phyloP scores from a whole-genome alignment of 345 rosid species.

The Acer negundo region DNA sequence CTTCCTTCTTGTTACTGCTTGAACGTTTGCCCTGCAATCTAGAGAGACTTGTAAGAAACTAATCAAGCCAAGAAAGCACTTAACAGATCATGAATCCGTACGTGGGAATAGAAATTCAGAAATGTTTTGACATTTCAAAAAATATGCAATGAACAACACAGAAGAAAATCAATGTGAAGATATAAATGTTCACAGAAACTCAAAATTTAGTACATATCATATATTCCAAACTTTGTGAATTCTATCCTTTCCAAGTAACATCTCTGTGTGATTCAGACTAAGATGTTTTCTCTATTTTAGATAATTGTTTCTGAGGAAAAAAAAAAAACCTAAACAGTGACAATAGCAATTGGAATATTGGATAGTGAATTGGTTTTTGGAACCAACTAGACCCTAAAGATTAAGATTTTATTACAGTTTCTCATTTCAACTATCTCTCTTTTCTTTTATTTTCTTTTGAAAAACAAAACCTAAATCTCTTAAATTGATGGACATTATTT shows the following conservation, averaged over 20 bases:
- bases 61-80: not conserved
- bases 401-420: not conserved
- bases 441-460: not conserved
- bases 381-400: not conserved
- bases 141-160: not conserved
- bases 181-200: not conserved
- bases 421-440: not conserved
- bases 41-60: constrained; percentile 2
- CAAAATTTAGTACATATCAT: not conserved
- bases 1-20: not conserved
- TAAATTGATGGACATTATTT: not conserved
- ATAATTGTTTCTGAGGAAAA: too few species aligned
- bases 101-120: not conserved
- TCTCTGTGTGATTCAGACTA: not conserved
- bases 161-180: not conserved
- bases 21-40: constrained; percentile 14
- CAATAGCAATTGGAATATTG: too few species aligned
- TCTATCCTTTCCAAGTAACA: not conserved
- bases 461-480: not conserved
- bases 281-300: not conserved
- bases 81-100: not conserved
- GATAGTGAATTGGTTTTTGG: not conserved
- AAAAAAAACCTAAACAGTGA: not conserved
- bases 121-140: not conserved
- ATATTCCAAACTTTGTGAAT: not conserved